Percentiles rank a stretch among this genome's conserved stretches.
Conservation (phyloP, 768 basidiomycete genomes). For the Pleurotus citrinopileatus region DNA sequence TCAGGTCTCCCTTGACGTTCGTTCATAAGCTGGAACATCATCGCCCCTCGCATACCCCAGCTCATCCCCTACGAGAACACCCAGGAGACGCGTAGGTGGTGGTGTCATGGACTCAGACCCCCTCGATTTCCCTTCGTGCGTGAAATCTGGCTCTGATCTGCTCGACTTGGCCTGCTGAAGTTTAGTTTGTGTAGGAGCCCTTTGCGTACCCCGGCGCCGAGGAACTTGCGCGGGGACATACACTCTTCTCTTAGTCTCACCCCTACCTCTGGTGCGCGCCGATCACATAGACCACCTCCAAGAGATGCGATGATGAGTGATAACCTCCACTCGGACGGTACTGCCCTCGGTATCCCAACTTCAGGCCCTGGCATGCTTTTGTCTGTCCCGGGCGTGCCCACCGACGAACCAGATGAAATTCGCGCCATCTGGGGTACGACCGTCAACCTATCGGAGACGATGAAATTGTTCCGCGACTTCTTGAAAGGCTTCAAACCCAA, state of each 20-base stretch:
- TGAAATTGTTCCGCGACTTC: conserved; percentile 88
- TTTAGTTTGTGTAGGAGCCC: conserved; percentile 45
- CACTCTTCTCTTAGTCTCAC: conserved; percentile 75
- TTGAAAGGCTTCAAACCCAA: conserved; percentile 91
- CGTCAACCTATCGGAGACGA: conserved; percentile 86
- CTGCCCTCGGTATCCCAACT: conserved; percentile 51
- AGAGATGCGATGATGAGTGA: conserved; percentile 27
- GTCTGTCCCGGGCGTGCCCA: conserved; percentile 59
- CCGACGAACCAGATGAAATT: conserved; percentile 79
- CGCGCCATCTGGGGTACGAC: conserved; percentile 98
- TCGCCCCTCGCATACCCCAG: conserved; percentile 65
- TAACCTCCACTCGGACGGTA: conserved; percentile 58
- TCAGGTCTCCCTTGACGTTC: too few species aligned
- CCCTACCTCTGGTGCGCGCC: conserved; percentile 40
- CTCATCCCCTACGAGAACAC: conserved; percentile 55
- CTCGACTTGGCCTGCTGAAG: not conserved
- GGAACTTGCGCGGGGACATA: conserved; percentile 84
- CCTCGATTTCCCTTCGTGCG: conserved; percentile 69
- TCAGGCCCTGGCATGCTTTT: conserved; percentile 54
- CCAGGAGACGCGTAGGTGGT: conserved; percentile 31
- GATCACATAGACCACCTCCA: conserved; percentile 30
- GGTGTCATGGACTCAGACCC: conserved; percentile 57
- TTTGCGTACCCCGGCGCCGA: conserved; percentile 52
- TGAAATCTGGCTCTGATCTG: conserved; percentile 5
- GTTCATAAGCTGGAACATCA: conserved; percentile 59